Conservation (phyloP, 768 basidiomycete genomes). For the Collybia mongolica region DNA sequence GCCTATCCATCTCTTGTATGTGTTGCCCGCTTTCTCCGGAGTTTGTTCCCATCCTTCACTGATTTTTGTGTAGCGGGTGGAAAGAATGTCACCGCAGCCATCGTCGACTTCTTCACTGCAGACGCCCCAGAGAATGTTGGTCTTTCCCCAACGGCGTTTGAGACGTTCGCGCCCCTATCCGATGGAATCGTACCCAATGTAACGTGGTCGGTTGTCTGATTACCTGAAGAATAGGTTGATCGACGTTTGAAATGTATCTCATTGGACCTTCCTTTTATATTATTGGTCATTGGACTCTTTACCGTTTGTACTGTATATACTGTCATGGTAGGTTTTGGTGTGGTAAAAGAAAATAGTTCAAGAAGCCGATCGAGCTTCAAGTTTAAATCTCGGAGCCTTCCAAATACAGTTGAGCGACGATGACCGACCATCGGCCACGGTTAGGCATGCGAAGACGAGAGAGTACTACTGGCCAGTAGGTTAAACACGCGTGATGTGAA, state of each 20-base stretch:
- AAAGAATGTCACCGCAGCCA: conserved; percentile 19
- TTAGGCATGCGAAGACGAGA: conserved; percentile 3
- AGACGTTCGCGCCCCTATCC: conserved; percentile 19
- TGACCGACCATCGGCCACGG: too few relatives aligned
- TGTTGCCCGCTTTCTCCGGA: conserved; percentile 2
- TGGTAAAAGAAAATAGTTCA: too few relatives aligned
- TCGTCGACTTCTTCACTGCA: conserved; percentile 29
- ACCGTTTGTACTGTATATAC: too few relatives aligned
- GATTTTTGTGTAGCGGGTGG: conserved; percentile 17
- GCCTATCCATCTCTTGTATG: conserved; percentile 21
- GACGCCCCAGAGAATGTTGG: conserved; percentile 19
- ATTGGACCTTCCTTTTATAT: too few relatives aligned
- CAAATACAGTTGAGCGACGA: too few relatives aligned
- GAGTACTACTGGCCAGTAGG: too few relatives aligned
- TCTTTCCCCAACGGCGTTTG: conserved; percentile 24
- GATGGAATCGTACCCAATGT: conserved; percentile 28
- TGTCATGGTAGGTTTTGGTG: too few relatives aligned
- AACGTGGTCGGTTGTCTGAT: conserved; percentile 24
- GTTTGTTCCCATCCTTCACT: neutral
- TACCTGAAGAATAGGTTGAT: neutral
- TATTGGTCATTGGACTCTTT: too few relatives aligned
- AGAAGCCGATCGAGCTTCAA: too few relatives aligned
- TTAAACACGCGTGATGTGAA: too few relatives aligned
- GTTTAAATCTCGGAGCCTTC: too few relatives aligned
- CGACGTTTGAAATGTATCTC: too few relatives aligned